Evolutionary conservation across 2,329 filamentous ascomycete species (phyloP).

Genomic region (Sarocladium oryzae): DNA sequence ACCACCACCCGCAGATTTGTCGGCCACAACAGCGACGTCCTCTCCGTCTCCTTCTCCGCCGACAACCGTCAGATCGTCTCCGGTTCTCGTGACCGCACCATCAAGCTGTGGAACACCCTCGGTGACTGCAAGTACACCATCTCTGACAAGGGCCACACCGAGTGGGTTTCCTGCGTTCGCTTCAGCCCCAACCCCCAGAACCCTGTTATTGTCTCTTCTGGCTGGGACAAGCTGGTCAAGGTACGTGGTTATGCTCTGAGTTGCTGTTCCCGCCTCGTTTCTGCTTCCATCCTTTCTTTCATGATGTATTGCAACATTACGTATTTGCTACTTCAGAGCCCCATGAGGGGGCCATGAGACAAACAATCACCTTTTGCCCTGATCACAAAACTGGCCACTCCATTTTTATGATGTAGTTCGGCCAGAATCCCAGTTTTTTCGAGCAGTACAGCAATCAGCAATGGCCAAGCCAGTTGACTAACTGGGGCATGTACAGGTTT

Average conservation of each 20-base stretch:
- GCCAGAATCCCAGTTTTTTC: not conserved
- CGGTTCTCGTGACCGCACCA: constrained; percentile 93
- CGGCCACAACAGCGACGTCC: constrained; percentile 98
- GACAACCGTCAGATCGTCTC: constrained; percentile 99
- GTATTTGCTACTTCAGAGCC: constrained; percentile 99
- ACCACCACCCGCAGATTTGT: constrained; percentile 97
- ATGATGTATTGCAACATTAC: constrained; percentile 90
- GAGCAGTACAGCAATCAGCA: not conserved
- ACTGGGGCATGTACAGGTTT: constrained; percentile 58
- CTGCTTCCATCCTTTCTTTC: constrained; percentile 22
- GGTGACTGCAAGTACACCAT: constrained; percentile 99
- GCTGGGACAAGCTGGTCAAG: constrained; percentile 99
- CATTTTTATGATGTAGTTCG: not conserved
- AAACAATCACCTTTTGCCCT: constrained; percentile 83
- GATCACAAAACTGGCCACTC: constrained; percentile 41
- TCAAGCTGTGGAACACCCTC: constrained; percentile 99
- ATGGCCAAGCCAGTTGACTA: constrained; percentile 4
- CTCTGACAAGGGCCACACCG: constrained; percentile 99
- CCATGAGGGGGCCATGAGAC: constrained; percentile 82
- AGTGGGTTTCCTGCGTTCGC: constrained; percentile 99
- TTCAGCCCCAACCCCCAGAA: constrained; percentile 99
- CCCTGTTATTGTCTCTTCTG: constrained; percentile 96
- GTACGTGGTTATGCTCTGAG: constrained; percentile 49
- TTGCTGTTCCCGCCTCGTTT: constrained; percentile 10
- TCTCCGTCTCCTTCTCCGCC: constrained; percentile 99